Base-by-base conservation (phyloP, 2,329 filamentous ascomycete genomes). In the Didymella pomorum region DNA sequence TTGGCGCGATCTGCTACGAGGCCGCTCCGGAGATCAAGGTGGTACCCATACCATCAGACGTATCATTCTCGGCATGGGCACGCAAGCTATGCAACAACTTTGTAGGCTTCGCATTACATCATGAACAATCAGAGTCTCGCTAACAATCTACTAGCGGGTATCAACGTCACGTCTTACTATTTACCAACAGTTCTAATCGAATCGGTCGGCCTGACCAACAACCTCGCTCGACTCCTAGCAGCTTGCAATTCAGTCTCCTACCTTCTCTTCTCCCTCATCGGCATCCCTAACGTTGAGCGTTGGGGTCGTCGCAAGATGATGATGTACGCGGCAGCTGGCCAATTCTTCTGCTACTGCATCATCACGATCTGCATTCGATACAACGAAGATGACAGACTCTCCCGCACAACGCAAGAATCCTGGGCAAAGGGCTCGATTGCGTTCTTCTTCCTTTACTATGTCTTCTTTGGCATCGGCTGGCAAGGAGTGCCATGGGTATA, bases 141-240 rank as follows among this genome's bases (percentile, higher is more conserved):
- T 60, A 41, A 61, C 37, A 29, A 3, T 23, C 23, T 4, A 4
- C 37, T 12, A 66, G 58, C 68, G 50, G 64, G 71, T 0, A 78
- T 78, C 48, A 78, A 79, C 41, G 74, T 80, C 1, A 79, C 78
- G 4, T 74, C 70, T 4, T 83, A 83, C 61, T 86, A 83, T 55
- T 73, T 87, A 0, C 85, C 85, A 0, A 86, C 86, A 35, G 84
- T 89, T 0, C 79, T 88, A 8, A 87, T 84, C 52, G 70, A 83
- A 44, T 84, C 79, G 7, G 84, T 88, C 8, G 84, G 85, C 0
- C 79, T 87, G 25, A 73, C 73, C 28, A 79, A 86, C 56, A 78
- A 78, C 39, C 79, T 82, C 66, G 81, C 83, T 2, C 79, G 85
- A 4, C 73, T 88, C 0, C 76, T 88, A 18, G 81, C 85, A 1